Base-by-base conservation (phyloP, 176 grass and related monocot genomes). In the Calamus simplicifolius region DNA sequence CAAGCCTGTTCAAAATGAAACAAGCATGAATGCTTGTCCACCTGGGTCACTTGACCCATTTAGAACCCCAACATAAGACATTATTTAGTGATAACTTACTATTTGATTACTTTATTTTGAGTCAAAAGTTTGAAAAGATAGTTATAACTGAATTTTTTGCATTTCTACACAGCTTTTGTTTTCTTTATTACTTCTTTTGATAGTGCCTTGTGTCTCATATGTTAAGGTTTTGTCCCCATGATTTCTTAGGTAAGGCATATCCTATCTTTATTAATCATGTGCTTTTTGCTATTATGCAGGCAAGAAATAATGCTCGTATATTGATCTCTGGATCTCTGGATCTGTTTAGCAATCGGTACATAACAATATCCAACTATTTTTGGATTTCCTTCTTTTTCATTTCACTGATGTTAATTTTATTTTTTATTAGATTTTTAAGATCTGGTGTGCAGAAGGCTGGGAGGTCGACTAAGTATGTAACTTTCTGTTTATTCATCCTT, bases 261-360 rank as follows among this genome's bases (percentile, higher is more conserved):
- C 16, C 26, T 71, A 43, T 64, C 21, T 23, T 18, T 25, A 5
- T 54, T 54, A 12, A 35, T 55, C 29, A 54, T 13, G 5, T 17
- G 53, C 15, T 56, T 56, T 16, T 57, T 3, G 31, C 56, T 55
- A 68, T 65, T 25, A 67, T 77, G 53, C 69, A 96, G 93, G 93
- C 87, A 68, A 92, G 88, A 77, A 98, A 92, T 48, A 92, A 92
- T 85, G 88, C 93, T 68, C 75, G 88, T 16, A 75, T 98, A 8
- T 71, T 92, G 70, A 68, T 98, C 69, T 89, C 84, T 62, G 93
- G 88, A 73, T 98, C 93, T 48, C 58, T 98, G 2, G 87, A 92
- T 72, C 67, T 98, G 27, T 98, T 98, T 72, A 89, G 84, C 76
- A 98, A 98, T 66, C 55, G 72, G 86, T 96, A 80, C 73, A 23